Evolutionary conservation across 805 yeast species (phyloP), one percentile per base, ranked within the genome.

Genomic region (Candida chilensis): DNA sequence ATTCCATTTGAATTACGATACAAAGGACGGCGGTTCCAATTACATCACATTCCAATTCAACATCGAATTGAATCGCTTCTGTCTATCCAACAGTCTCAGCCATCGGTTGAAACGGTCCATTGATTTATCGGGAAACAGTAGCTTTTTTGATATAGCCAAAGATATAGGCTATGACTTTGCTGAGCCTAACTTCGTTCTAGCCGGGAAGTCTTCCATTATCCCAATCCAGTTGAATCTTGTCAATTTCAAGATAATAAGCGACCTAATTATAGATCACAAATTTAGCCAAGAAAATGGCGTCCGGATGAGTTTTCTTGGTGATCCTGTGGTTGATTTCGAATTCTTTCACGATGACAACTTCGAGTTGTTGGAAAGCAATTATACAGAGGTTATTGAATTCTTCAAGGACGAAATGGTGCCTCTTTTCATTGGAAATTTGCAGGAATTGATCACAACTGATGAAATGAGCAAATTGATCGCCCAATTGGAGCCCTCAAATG

Each of bases 161-260:
- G 25, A 22, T 22, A 15, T 22, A 15, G 25, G 25, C 8, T 22
- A 22, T 11, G 25, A 22, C 6, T 22, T 22, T 22, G 25, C 25
- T 7, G 25, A 22, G 13, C 25, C 25, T 5, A 22, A 22, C 13
- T 22, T 22, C 13, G 14, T 22, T 22, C 12, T 22, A 7, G 25
- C 25, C 6, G 25, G 25, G 8, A 22, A 22, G 13, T 22, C 25
- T n/a, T 22, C 25, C 7, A 22, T 22, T 22, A 15, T 22, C 8
- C 25, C 25, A 6, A 22, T 22, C 13, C 7, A 22, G 13, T n/a
- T 22, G 13, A 22, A 7, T 7, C 12, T 22, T 7, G 13, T 11
- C 12, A 22, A 22, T 22, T 22, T 22, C 12, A 15, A n/a, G 11
- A 22, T 22, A 22, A 15, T 6, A 11, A 5, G n/a, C 6, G 25